Evolutionary conservation across 192 early-diverging fungal genomes (phyloP).

Genomic region (Nowakowskiella sp.): DNA sequence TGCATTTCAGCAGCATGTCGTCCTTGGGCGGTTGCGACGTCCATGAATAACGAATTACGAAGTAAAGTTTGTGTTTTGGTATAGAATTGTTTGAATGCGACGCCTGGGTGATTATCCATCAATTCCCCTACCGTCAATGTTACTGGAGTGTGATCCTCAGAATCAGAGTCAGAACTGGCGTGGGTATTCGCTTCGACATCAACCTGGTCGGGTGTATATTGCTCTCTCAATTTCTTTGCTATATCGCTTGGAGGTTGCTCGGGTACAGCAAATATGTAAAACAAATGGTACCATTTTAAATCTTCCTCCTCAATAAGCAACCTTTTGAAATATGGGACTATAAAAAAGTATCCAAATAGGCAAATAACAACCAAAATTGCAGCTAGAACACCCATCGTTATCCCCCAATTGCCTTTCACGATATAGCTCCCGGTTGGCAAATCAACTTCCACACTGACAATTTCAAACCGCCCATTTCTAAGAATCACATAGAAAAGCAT

Average conservation of each 20-base stretch:
- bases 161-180: too few relatives aligned
- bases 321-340: slow-evolving; percentile 58
- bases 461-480: slow-evolving; percentile 46
- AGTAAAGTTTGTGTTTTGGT: slow-evolving; percentile 15
- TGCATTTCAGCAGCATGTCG: slow-evolving; percentile 41
- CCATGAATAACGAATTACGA: slow-evolving; percentile 25
- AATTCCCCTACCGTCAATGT: too few relatives aligned
- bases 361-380: slow-evolving; percentile 51
- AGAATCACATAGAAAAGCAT: slow-evolving; percentile 62
- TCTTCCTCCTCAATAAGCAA: slow-evolving; percentile 54
- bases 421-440: slow-evolving; percentile 33
- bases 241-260: slow-evolving; percentile 28
- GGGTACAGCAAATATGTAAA: slow-evolving; percentile 49
- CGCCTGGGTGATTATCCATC: not conserved
- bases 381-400: slow-evolving; percentile 52
- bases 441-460: slow-evolving; percentile 7
- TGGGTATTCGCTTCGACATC: slow-evolving; percentile 22
- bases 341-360: slow-evolving; percentile 53
- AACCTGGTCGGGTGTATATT: too few relatives aligned
- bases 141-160: too few relatives aligned
- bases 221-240: slow-evolving; percentile 3
- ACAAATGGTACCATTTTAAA: slow-evolving; percentile 66
- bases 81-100: not conserved
- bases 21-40: slow-evolving; percentile 25
- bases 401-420: slow-evolving; percentile 31